A percentile compares a stretch with the other conserved stretches of the same genome.
Conservation (phyloP, 768 basidiomycete species). For the Lactarius pseudohatsudake region DNA sequence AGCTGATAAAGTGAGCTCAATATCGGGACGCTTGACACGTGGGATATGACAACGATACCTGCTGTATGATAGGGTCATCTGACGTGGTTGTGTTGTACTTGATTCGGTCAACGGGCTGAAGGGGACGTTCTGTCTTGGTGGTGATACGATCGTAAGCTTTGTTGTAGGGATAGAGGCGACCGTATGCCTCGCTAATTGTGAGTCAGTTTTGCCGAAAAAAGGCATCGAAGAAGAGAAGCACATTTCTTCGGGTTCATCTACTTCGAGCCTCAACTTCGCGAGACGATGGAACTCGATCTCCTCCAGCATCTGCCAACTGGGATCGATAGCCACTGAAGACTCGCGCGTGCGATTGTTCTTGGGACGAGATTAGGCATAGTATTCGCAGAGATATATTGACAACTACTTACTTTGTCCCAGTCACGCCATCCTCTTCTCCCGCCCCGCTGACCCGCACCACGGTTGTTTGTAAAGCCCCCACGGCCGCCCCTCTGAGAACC, state of each 20-base stretch:
- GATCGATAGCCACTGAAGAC: constrained; percentile 88
- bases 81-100: constrained; percentile 98
- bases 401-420: constrained; percentile 79
- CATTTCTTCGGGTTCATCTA: constrained; percentile 90
- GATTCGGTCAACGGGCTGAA: constrained; percentile 91
- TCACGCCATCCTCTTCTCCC: constrained; percentile 84
- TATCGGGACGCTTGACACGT: constrained; percentile 8
- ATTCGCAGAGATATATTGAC: not conserved
- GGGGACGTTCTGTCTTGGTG: constrained; percentile 86
- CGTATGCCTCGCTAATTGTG: constrained; percentile 69
- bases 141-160: constrained; percentile 94
- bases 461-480: constrained; percentile 41
- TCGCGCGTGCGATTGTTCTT: constrained; percentile 84
- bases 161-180: constrained; percentile 89
- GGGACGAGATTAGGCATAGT: constrained; percentile 13
- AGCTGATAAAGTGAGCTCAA: constrained; percentile 48
- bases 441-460: constrained; percentile 51
- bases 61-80: constrained; percentile 95
- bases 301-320: constrained; percentile 93
- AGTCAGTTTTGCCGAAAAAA: constrained; percentile 10
- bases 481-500: constrained; percentile 47
- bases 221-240: constrained; percentile 42
- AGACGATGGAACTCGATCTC: constrained; percentile 96
- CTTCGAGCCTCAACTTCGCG: constrained; percentile 87
- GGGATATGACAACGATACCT: constrained; percentile 46